These are phyloP conservation scores for Tetrahymena borealis DNA, from an alignment of 73 alveolate genomes.

Conservation along the genomic window DNA sequence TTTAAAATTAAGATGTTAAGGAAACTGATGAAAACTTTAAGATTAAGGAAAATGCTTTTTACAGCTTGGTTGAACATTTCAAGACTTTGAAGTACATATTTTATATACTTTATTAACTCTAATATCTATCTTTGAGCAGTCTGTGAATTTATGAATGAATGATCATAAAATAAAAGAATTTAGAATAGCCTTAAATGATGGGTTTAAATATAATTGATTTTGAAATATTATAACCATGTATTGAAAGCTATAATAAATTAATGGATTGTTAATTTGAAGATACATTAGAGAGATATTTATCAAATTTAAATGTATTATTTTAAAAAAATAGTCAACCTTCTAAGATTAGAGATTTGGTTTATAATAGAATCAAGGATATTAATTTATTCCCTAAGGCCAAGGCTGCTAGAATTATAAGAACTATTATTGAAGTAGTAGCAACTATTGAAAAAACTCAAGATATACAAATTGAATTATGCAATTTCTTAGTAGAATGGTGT, in stretches of 20 bases:
- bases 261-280: too few relatives aligned
- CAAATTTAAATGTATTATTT: too few relatives aligned
- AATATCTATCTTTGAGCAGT: too few relatives aligned
- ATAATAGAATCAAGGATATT: constrained; percentile 5
- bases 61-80: background rate
- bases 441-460: constrained; percentile 44
- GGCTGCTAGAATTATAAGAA: constrained; percentile 42
- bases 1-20: background rate
- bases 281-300: too few relatives aligned
- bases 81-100: background rate
- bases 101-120: background rate
- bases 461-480: constrained; percentile 52
- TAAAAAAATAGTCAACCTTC: background rate
- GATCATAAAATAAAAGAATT: too few relatives aligned
- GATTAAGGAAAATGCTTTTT: background rate
- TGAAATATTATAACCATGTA: too few relatives aligned
- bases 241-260: too few relatives aligned
- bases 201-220: too few relatives aligned
- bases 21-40: background rate
- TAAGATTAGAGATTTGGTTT: background rate
- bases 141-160: too few relatives aligned
- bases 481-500: constrained; percentile 61
- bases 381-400: constrained; percentile 23
- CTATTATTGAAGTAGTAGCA: constrained; percentile 38
- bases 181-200: too few relatives aligned